phyloP scores from a whole-genome alignment of 352 stramenopile species.

The Globisporangium barbulae region DNA sequence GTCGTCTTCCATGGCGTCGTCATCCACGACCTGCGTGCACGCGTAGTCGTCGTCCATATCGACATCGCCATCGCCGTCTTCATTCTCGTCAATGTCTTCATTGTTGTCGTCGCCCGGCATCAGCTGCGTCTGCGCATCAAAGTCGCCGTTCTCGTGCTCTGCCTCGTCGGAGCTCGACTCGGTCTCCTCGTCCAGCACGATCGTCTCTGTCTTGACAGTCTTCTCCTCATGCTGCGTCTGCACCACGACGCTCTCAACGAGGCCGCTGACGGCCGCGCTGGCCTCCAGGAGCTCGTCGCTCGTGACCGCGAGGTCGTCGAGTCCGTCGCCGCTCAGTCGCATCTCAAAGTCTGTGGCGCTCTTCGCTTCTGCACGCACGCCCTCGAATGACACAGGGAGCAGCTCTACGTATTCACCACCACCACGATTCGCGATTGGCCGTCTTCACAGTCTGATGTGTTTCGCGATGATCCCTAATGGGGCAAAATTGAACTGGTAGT shows the following conservation, averaged over 20 bases:
- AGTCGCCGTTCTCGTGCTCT: constrained; percentile 16
- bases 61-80: constrained; percentile 20
- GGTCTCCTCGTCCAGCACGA: constrained; percentile 6
- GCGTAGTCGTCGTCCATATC: constrained; percentile 7
- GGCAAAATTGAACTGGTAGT: no score
- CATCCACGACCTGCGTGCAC: constrained; percentile 15
- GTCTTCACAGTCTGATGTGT: no score
- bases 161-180: neutral
- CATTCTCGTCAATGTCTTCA: constrained; percentile 21
- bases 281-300: constrained; percentile 12
- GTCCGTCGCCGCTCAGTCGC: constrained; percentile 9
- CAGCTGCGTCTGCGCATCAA: constrained; percentile 3
- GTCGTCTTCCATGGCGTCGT: constrained; percentile 8
- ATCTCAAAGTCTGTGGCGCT: constrained; percentile 13
- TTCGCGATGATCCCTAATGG: no score
- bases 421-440: neutral
- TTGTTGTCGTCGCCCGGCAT: constrained; percentile 7
- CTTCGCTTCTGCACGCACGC: neutral
- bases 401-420: neutral
- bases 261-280: constrained; percentile 6
- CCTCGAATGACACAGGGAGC: neutral
- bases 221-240: neutral
- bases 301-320: constrained; percentile 15
- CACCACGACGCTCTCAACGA: constrained; percentile 1
- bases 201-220: neutral